phyloP scores from a whole-genome alignment of 2,329 filamentous ascomycete genomes.

The Aspergillus tamarii region DNA sequence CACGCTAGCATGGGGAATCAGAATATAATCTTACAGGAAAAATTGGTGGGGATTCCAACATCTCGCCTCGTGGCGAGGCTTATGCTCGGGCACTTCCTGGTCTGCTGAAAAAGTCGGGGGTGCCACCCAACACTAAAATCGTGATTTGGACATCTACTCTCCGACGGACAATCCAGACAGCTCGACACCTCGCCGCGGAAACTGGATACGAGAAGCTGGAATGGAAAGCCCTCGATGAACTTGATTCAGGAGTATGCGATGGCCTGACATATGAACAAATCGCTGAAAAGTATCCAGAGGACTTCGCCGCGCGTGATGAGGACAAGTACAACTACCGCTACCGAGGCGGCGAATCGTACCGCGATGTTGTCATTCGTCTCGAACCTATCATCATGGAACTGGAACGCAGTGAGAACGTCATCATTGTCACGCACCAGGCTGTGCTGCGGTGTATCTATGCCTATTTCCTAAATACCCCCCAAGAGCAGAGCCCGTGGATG shows the following conservation, averaged over 20 bases:
- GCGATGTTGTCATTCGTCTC: constrained; percentile 94
- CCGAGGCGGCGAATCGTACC: constrained; percentile 91
- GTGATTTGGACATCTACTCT: constrained; percentile 77
- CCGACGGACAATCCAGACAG: constrained; percentile 87
- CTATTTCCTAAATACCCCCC: constrained; percentile 97
- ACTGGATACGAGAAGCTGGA: constrained; percentile 84
- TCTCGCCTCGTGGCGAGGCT: constrained; percentile 83
- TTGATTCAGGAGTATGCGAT: constrained; percentile 95
- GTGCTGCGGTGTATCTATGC: constrained; percentile 97
- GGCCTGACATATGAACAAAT: constrained; percentile 96
- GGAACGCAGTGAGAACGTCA: constrained; percentile 91
- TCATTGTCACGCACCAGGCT: constrained; percentile 97
- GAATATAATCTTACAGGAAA: constrained; percentile 86
- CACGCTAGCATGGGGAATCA: constrained; percentile 82
- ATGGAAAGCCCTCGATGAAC: constrained; percentile 97
- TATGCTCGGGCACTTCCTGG: constrained; percentile 85
- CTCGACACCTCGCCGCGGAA: constrained; percentile 74
- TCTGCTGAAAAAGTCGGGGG: constrained; percentile 81
- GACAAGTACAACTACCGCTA: constrained; percentile 99
- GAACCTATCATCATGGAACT: constrained; percentile 99
- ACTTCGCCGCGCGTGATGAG: constrained; percentile 92
- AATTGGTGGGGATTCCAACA: constrained; percentile 87
- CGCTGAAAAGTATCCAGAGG: constrained; percentile 85
- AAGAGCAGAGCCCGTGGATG: constrained; percentile 95
- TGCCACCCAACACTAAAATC: constrained; percentile 66